Evolutionary conservation across 192 early-diverging fungal species (phyloP).

Genomic region (Globomyces pollinis-pini): DNA sequence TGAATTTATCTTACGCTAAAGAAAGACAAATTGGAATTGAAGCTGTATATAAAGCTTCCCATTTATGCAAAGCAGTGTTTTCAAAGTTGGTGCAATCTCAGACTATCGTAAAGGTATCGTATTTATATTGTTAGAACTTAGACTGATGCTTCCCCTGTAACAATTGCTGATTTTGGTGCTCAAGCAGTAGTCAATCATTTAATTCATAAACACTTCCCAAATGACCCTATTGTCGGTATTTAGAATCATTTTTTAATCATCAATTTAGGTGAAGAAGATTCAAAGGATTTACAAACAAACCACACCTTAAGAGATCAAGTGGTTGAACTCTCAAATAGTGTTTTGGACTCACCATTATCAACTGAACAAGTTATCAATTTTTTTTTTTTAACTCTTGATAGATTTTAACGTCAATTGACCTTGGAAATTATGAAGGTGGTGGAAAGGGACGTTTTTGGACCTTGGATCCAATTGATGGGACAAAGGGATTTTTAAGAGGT

Average conservation of each 20-base stretch:
- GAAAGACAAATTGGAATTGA: constrained; percentile 81
- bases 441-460: constrained; percentile 64
- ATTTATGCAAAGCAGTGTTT: constrained; percentile 89
- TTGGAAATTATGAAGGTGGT: constrained; percentile 77
- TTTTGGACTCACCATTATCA: constrained; percentile 45
- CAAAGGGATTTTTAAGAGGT: constrained; percentile 95
- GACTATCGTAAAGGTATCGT: constrained; percentile 81
- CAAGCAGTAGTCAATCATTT: constrained; percentile 90
- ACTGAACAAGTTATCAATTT: too few species aligned
- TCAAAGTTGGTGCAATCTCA: constrained; percentile 67
- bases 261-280: constrained; percentile 98
- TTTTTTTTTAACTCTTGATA: constrained; percentile 49
- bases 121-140: too few species aligned
- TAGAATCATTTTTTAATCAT: too few species aligned
- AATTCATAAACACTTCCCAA: constrained; percentile 68
- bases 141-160: constrained; percentile 97
- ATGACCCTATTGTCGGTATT: constrained; percentile 85
- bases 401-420: constrained; percentile 82
- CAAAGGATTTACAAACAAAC: constrained; percentile 74
- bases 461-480: constrained; percentile 76
- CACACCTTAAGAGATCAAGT: constrained; percentile 68
- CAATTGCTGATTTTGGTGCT: constrained; percentile 94
- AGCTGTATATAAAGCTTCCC: constrained; percentile 80
- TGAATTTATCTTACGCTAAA: not conserved
- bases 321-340: constrained; percentile 65